Evolutionary conservation across 257 asterid species (phyloP), one percentile per base, ranked within the genome.

Genomic region (Striga asiatica): DNA sequence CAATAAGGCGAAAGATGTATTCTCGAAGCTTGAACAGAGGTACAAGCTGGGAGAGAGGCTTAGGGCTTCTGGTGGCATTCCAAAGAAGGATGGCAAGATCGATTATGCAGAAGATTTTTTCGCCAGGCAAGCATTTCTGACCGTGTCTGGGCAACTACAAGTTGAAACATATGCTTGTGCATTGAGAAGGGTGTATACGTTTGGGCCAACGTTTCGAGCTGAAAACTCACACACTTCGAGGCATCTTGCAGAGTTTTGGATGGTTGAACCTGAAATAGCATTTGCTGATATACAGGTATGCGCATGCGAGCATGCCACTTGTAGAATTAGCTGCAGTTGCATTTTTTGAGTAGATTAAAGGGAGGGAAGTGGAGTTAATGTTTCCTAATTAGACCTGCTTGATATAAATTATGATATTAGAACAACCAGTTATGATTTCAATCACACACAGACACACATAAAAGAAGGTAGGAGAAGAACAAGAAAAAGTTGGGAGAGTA

Each of bases 201-300:
- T 91, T 62, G 98, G 97, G 39, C 98, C 98, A 29, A 91, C 98
- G 35, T 91, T 87, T 68, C 73, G 97, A 66, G 98, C 97, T 4
- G 98, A 91, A 66, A 61, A 91, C 64, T 91, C 98, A 0, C 97
- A 91, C 70, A 87, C 98, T 39, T 65, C 94, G 4, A 78, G 97
- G 67, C 97, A 91, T 76, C 88, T 91, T 58, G 94, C 97, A 14
- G 98, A 91, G 64, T 91, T 91, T 66, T 84, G 98, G 95, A 91
- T 91, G 98, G 96, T 91, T 74, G 98, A 91, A 71, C 95, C 98
- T 56, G 98, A 91, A 71, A 78, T 91, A 32, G 95, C 97, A 31
- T 91, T 82, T 70, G 98, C 98, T 48, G 95, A 84, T 82, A 43
- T 91, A 47, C 70, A 87, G 94, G 96, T 91, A 62, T 65, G 51